Conservation (phyloP, 192 early-diverging fungal genomes). For the Funneliformis mosseae region DNA sequence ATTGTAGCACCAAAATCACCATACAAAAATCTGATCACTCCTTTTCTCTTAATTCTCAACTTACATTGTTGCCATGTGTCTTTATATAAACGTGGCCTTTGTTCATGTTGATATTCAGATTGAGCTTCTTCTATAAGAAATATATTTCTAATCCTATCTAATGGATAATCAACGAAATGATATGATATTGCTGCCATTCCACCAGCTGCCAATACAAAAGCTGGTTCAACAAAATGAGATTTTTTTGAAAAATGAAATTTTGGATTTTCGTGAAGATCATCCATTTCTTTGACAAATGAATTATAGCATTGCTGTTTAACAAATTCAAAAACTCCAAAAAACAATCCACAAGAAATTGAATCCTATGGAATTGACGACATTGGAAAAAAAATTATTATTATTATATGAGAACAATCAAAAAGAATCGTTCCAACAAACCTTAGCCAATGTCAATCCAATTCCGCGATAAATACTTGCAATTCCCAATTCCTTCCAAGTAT, state of each 20-base stretch:
- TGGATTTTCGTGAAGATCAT: constrained; percentile 40
- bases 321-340: constrained; percentile 79
- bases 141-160: constrained; percentile 66
- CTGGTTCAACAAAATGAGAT: constrained; percentile 49
- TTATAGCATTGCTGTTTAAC: constrained; percentile 73
- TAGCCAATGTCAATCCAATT: constrained; percentile 52
- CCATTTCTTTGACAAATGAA: constrained; percentile 57
- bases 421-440: constrained; percentile 41
- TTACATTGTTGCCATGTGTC: constrained; percentile 59
- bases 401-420: not conserved
- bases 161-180: constrained; percentile 71
- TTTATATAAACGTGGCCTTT: constrained; percentile 44
- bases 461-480: constrained; percentile 58
- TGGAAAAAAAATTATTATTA: too few relatives aligned
- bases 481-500: constrained; percentile 58
- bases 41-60: constrained; percentile 39
- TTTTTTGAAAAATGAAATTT: constrained; percentile 38
- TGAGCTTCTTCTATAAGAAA: constrained; percentile 68
- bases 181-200: constrained; percentile 67
- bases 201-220: constrained; percentile 61
- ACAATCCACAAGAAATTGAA: constrained; percentile 68
- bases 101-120: constrained; percentile 44
- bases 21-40: constrained; percentile 54
- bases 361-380: constrained; percentile 47
- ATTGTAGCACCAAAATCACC: constrained; percentile 54